Conservation (phyloP, 2,329 filamentous ascomycete species). For the Sphaerulina vaccinii region DNA sequence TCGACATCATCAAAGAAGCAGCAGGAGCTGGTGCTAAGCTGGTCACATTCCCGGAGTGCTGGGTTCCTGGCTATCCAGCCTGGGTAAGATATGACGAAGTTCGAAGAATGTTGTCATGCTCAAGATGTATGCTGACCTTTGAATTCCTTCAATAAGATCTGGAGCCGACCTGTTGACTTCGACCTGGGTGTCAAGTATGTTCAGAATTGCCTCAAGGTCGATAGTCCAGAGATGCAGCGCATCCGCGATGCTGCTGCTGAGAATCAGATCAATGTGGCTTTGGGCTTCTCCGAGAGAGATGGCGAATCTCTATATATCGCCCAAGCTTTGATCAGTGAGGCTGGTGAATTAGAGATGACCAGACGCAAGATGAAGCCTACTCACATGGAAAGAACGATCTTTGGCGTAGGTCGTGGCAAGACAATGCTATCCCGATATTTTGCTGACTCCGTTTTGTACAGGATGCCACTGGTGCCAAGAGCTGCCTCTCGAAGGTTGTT, state of each 20-base stretch:
- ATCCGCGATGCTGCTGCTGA: conserved; percentile 42
- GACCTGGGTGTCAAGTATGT: conserved; percentile 44
- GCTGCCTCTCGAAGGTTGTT: conserved; percentile 39
- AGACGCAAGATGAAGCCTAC: conserved; percentile 46
- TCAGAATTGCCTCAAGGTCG: conserved; percentile 43
- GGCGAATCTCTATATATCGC: conserved; percentile 43
- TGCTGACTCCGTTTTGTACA: neutral
- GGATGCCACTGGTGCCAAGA: conserved; percentile 37
- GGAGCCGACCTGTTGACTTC: conserved; percentile 46
- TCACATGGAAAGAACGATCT: conserved; percentile 46
- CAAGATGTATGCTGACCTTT: conserved; percentile 39
- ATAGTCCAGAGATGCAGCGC: conserved; percentile 44
- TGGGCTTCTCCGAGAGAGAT: conserved; percentile 44
- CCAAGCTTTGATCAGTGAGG: conserved; percentile 40
- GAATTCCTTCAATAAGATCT: no score
- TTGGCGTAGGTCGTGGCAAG: conserved; percentile 29
- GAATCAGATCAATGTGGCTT: conserved; percentile 38
- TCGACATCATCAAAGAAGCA: conserved; percentile 57
- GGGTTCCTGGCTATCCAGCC: conserved; percentile 41
- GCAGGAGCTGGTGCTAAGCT: conserved; percentile 54
- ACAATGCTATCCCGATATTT: neutral
- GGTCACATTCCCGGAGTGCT: conserved; percentile 51
- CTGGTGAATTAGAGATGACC: conserved; percentile 39
- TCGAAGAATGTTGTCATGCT: neutral
- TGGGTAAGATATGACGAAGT: neutral